Evolutionary conservation across 768 basidiomycete genomes (phyloP), one percentile per base, ranked within the genome.

Genomic region (Mycena albidolilacea): DNA sequence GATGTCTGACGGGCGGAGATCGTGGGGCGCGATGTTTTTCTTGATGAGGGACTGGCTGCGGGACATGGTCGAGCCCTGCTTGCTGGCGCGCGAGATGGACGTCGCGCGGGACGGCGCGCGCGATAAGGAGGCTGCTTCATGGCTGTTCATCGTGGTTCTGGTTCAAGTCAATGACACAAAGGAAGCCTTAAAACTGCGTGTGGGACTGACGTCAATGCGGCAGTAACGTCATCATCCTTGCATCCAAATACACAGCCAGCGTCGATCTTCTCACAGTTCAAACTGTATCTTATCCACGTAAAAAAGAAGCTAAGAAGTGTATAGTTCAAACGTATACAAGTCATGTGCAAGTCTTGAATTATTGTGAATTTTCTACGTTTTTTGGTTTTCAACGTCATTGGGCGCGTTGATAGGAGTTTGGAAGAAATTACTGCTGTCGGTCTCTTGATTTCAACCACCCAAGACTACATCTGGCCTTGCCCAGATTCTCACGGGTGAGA

Each of bases 1-100:
- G 79, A 99, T 90, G 82, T 99, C 97, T 11, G 95, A 95, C 0
- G 97, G 97, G 63, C 92, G 90, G 58, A 98, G 89, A 84, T 97
- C 97, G 76, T 96, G 92, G 0, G 95, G 91, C 4, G 70, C 86
- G 88, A 83, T 93, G 82, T 95, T 97, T 86, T 96, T 97, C 89
- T 95, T 95, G 87, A 98, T 96, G 78, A 99, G 90, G 4, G 92
- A 93, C 82, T 96, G 94, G 69, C 89, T 91, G 60, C 95, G 87
- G 11, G 95, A 96, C 55, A 93, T 80, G 7, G 95, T 91, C 5
- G 94, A 95, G 64, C 89, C 90, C 52, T 88, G 88, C 70, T 84
- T 89, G 79, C 87, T 89, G 0, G 88, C 87, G 38, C 93, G 87
- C 2, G 94, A 94, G 43, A 92, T 80, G 15, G 93, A 94, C 3